Evolutionary conservation across 164 flowering plant genomes (phyloP).

Genomic region (Nymphaea thermarum): DNA sequence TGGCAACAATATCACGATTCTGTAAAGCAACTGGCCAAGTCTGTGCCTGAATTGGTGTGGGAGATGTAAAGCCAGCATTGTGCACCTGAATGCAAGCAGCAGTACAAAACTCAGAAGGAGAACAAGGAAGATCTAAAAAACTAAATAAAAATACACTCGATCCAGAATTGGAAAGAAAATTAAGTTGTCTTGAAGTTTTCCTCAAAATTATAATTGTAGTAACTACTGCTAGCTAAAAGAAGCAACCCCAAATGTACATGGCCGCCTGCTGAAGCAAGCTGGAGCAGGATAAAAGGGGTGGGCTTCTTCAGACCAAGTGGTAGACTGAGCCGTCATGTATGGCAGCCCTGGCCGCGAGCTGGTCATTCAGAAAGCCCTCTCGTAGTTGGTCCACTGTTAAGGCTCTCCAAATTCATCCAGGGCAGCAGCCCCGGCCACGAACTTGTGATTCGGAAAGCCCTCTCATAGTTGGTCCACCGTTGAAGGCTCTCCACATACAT

Average conservation of each 20-base stretch:
- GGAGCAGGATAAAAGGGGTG: slow-evolving; percentile 56
- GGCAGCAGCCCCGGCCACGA: slow-evolving; percentile 47
- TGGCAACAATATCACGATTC: slow-evolving; percentile 74
- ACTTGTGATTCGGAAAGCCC: slow-evolving; percentile 73
- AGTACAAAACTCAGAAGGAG: background rate
- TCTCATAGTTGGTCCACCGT: slow-evolving; percentile 51
- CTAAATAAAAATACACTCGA: background rate
- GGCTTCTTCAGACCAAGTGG: slow-evolving; percentile 65
- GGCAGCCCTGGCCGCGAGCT: slow-evolving; percentile 7
- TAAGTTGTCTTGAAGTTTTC: background rate
- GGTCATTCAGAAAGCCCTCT: slow-evolving; percentile 2
- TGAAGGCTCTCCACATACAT: slow-evolving; percentile 42
- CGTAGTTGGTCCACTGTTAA: background rate
- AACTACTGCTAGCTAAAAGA: slow-evolving; percentile 27
- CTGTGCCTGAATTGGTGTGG: slow-evolving; percentile 94
- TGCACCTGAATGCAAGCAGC: slow-evolving; percentile 35
- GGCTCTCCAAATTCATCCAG: background rate
- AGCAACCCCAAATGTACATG: slow-evolving; percentile 34
- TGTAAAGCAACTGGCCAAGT: slow-evolving; percentile 87
- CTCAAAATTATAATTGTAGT: slow-evolving; percentile 16
- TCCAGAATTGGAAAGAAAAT: too few species aligned
- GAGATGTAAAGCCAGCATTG: slow-evolving; percentile 73
- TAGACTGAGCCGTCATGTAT: slow-evolving; percentile 69
- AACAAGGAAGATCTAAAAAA: background rate
- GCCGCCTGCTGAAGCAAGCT: slow-evolving; percentile 72